Base-by-base conservation (phyloP, 306 rosid genomes). In the Echinosophora koreensis region DNA sequence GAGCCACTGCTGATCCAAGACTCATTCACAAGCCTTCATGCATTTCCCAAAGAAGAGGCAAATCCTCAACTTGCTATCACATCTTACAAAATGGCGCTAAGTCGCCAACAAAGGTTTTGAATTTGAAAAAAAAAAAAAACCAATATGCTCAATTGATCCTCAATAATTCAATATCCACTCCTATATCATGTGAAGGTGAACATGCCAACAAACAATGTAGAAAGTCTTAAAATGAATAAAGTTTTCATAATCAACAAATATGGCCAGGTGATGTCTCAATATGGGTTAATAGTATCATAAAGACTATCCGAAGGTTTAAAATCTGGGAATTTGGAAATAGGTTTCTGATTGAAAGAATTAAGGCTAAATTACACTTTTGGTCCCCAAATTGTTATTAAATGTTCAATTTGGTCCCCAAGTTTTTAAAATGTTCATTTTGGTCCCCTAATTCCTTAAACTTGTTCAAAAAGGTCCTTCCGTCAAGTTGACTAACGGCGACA, bases 91-190 rank as follows among this genome's bases (percentile, higher is more conserved):
- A 38, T 9, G 51, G 28, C 11, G 22, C 35, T 46, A 67, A 28
- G 55, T 1, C 27, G 9, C 62, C 63, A 64, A 57, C 76, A 70
- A 59, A 16, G 62, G 13, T 44, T 38, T 15, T 18, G 22, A 52
- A 8, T 66, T 73, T 13, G 12, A 28, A 58, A 16, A 47, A 39
- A 15, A 52, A 47, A 17, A 39, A 15, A 52, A 47, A 17, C 37
- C 56, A 63, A 22, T 30, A 15, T 17, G 30, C 62, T 47, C 55
- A 10, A 56, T 22, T 22, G 22, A 22, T 65, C 64, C 54, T 59
- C 70, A 44, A 77, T 28, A 8, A 18, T 70, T 80, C 71, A 79
- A 30, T 65, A 60, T 44, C 71, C n/a, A 30, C 42, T 30, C 42
- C 5, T 61, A 14, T 2, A 30, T 34, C 42, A 13, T 46, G 76